Base-by-base conservation (phyloP, 495 filamentous ascomycete genomes). In the Hypomontagnella monticulosa region DNA sequence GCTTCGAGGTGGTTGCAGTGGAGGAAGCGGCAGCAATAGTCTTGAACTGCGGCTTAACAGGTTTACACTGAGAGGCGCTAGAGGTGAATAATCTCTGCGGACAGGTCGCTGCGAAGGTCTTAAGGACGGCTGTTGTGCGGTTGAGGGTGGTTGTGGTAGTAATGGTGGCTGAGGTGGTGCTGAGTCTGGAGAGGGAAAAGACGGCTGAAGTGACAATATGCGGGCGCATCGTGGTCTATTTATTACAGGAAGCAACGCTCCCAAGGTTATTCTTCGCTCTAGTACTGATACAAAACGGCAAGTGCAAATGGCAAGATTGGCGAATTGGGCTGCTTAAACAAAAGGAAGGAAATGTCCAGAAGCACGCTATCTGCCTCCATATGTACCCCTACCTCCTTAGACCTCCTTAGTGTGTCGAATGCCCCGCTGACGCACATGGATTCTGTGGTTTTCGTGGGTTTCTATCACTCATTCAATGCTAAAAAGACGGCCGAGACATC, bases 161-260 rank as follows among this genome's bases (percentile, higher is more conserved):
- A 44, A 47, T 20, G 46, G 41, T 55, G 56, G 62, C 62, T 2
- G 69, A 66, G 30, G 71, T 59, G 20, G 50, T 65, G 37, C 49
- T 54, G 32, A 74, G 47, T 57, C 63, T 57, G 37, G 71, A 49
- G 44, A 68, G 56, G 53, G 66, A 69, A 20, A 69, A 56, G 50
- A 71, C 59, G 38, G 69, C 63, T 37, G 68, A 71, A 38, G 71
- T 67, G 59, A 73, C 19, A 56, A 57, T 32, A 18, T 66, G 69
- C 32, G 71, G 70, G 51, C 66, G 72, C 72, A 74, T 70, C 42
- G 11, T 71, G 63, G 49, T 60, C 57, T 70, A 63, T 74, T 63
- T 70, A 72, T 66, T 65, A 48, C 36, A 30, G 20, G 48, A 20
- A 36, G 56, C 27, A 43, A 50, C 46, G 41, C n/a, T n/a, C n/a